Base-by-base conservation (phyloP, 23 red algal genomes). In the Chondrus crispus region DNA sequence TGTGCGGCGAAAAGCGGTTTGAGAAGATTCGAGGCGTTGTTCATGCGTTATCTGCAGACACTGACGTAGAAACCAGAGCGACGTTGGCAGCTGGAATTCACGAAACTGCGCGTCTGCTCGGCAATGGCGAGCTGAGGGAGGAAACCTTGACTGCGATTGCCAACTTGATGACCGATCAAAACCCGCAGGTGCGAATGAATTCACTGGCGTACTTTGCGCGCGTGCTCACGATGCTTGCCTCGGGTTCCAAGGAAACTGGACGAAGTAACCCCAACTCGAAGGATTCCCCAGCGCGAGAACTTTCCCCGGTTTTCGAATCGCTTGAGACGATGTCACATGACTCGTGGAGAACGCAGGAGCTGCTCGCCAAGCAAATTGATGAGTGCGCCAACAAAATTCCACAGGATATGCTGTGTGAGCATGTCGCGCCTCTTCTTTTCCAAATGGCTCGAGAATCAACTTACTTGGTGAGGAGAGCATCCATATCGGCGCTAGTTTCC, bases 141-240 rank as follows among this genome's bases (percentile, higher is more conserved):
- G 94, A 96, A 55, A 84, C 92, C 58, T 58, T 91, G 29, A 55
- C 30, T 36, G 72, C 94, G 42, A 93, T 96, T 48, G 81, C 83
- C 18, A 88, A 85, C 29, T 47, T 96, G 20, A 91, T 96, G 94
- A 92, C 94, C 3, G 94, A 96, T 58, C 94, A 96, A 85, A 96
- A 91, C 76, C 94, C 94, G 33, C 94, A 91, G 77, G 94, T 96
- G 30, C 87, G 94, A n/a, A 92, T 88, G 81, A 96, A 96, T 54
- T 89, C 88, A 16, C 76, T 96, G 70, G 52, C 73, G 12, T 80
- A 96, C 88, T 96, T 96, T 88, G 86, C 94, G 20, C 64, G 75
- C 45, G 41, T 96, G 20, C 73, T 96, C 37, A 90, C 81, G 24
- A 20, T 96, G 86, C 54, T 96, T 33, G 46, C 88, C 11, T 79